Evolutionary conservation across 441 rosid species (phyloP).

Genomic region (Erodium texanum): DNA sequence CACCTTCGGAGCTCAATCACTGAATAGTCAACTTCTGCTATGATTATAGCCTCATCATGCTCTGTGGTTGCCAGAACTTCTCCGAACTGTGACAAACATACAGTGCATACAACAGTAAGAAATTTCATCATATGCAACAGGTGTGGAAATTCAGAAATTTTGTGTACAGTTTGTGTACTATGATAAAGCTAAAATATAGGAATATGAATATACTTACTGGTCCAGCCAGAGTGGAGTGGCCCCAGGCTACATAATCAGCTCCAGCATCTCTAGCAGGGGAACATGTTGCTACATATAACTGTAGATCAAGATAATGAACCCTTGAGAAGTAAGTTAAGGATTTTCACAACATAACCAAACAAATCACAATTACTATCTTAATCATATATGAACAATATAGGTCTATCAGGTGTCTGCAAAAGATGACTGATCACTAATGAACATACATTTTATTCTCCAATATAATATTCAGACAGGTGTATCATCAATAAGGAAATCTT

Average conservation of each 20-base stretch:
- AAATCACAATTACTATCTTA: not conserved
- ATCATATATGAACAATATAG: not conserved
- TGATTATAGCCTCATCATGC: slow-evolving; percentile 64
- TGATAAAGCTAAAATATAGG: not conserved
- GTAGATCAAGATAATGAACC: slow-evolving; percentile 20
- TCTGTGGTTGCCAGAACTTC: slow-evolving; percentile 82
- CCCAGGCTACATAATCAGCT: slow-evolving; percentile 88
- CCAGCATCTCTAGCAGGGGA: slow-evolving; percentile 80
- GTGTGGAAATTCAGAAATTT: not conserved
- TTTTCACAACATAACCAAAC: not conserved
- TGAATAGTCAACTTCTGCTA: slow-evolving; percentile 79
- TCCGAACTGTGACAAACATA: slow-evolving; percentile 71
- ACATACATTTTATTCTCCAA: not conserved
- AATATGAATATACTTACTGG: slow-evolving; percentile 46
- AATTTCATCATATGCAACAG: not conserved
- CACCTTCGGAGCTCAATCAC: slow-evolving; percentile 68
- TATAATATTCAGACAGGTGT: not conserved
- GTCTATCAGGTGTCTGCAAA: not conserved
- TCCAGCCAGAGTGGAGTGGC: slow-evolving; percentile 92
- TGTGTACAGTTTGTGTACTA: not conserved
- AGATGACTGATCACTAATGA: not conserved
- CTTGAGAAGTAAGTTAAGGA: slow-evolving; percentile 6
- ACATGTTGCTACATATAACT: slow-evolving; percentile 91
- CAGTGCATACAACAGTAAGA: too few relatives aligned
- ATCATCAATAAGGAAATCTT: not conserved